Conservation (phyloP, 192 early-diverging fungal genomes). For the Chytriomyces sp. region DNA sequence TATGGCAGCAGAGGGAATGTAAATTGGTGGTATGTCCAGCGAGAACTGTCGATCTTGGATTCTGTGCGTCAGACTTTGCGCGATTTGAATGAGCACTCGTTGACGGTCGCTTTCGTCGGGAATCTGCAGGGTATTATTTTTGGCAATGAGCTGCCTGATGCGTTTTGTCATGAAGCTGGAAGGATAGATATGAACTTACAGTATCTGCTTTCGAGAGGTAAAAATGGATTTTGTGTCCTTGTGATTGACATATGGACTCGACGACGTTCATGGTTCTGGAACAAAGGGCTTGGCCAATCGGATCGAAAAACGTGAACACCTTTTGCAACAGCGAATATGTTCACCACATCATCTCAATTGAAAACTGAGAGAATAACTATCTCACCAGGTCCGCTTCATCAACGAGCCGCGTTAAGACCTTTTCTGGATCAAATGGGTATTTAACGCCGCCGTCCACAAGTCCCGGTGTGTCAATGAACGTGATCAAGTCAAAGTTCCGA, state of each 20-base stretch:
- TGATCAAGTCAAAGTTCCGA: conserved; percentile 24
- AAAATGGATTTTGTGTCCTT: conserved; percentile 18
- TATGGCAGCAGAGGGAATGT: background rate
- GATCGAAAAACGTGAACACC: conserved; percentile 34
- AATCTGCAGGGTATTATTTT: background rate
- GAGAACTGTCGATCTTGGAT: conserved; percentile 27
- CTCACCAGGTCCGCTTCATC: background rate
- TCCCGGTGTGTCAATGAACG: conserved; percentile 29
- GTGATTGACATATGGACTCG: conserved; percentile 6
- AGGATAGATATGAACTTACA: background rate
- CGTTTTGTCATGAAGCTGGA: background rate
- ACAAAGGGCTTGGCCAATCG: conserved; percentile 26
- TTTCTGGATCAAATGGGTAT: conserved; percentile 32
- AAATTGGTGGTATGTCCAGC: conserved; percentile 29
- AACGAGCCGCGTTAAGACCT: conserved; percentile 8
- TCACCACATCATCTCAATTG: background rate
- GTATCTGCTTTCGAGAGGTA: conserved; percentile 30
- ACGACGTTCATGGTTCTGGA: conserved; percentile 29
- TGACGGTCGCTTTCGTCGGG: conserved; percentile 29
- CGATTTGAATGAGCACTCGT: conserved; percentile 31
- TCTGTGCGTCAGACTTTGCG: conserved; percentile 23
- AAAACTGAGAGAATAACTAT: background rate
- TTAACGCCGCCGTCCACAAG: conserved; percentile 30
- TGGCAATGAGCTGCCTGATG: background rate
- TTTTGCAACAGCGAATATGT: background rate